These are phyloP conservation scores for Plantago lanceolata DNA, from an alignment of 305 asterid genomes.

Conservation along the genomic window DNA sequence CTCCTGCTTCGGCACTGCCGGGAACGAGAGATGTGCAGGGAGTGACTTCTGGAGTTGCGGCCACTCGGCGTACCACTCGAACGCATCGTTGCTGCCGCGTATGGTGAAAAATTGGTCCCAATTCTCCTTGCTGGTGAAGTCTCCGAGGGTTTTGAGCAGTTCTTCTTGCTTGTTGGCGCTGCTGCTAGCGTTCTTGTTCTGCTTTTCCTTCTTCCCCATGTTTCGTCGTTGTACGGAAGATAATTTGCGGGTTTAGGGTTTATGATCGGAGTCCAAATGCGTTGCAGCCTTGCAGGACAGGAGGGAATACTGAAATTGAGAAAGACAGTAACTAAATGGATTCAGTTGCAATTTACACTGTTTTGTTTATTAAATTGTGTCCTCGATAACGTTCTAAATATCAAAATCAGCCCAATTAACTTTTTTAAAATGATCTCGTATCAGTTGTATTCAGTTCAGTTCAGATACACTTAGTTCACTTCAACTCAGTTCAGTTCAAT, in stretches of 20 bases:
- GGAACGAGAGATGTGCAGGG: constrained; percentile 31
- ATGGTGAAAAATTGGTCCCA: constrained; percentile 77
- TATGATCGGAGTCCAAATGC: too few relatives aligned
- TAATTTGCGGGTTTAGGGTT: background rate
- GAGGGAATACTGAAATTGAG: too few relatives aligned
- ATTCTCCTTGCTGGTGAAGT: constrained; percentile 77
- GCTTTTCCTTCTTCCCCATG: constrained; percentile 40
- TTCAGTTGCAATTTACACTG: too few relatives aligned
- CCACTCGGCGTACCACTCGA: constrained; percentile 98
- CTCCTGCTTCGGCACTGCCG: constrained; percentile 23
- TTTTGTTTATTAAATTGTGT: too few relatives aligned
- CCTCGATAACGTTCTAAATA: too few relatives aligned
- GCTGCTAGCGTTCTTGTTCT: constrained; percentile 14
- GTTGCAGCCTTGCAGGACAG: too few relatives aligned
- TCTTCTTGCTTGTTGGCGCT: constrained; percentile 40
- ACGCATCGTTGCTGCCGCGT: constrained; percentile 61
- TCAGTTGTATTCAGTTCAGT: too few relatives aligned
- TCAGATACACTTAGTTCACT: too few relatives aligned
- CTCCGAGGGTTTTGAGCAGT: constrained; percentile 52
- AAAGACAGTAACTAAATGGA: too few relatives aligned
- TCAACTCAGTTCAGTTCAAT: too few relatives aligned
- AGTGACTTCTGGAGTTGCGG: constrained; percentile 50
- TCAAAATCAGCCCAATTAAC: too few relatives aligned
- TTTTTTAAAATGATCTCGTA: too few relatives aligned
- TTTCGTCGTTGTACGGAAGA: background rate